phyloP scores from a whole-genome alignment of 164 flowering plant species.

The Vitis cinerea region DNA sequence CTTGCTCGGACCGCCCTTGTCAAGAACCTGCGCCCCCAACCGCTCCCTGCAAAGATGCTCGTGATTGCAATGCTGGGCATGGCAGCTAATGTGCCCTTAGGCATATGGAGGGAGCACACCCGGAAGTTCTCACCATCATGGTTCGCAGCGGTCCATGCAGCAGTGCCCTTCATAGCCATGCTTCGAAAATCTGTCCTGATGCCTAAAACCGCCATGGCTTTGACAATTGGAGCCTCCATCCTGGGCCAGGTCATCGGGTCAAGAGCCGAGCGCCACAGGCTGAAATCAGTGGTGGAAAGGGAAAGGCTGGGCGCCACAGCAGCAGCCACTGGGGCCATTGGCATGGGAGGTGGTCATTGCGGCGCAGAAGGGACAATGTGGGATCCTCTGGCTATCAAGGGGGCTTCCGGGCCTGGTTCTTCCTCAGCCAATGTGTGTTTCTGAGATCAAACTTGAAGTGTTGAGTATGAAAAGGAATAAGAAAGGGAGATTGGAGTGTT shows the following conservation, averaged over 20 bases:
- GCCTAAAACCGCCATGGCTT: conserved; percentile 82
- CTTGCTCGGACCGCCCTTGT: conserved; percentile 71
- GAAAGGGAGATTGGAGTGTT: too few relatives aligned
- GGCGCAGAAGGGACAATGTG: conserved; percentile 23
- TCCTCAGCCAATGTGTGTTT: conserved; percentile 31
- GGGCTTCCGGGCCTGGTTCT: conserved; percentile 6
- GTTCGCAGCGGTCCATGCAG: conserved; percentile 89
- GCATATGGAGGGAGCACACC: conserved; percentile 88
- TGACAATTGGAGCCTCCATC: conserved; percentile 76
- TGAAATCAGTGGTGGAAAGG: conserved; percentile 31
- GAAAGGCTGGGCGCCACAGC: conserved; percentile 4
- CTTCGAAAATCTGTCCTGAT: conserved; percentile 58
- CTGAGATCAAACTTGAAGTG: conserved; percentile 5
- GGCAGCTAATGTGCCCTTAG: conserved; percentile 81
- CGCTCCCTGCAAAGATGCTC: conserved; percentile 63
- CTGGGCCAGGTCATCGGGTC: conserved; percentile 84
- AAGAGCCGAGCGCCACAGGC: conserved; percentile 68
- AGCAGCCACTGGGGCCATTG: conserved; percentile 1
- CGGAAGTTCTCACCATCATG: conserved; percentile 72
- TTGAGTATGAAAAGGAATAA: too few relatives aligned
- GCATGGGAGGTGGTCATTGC: conserved; percentile 14
- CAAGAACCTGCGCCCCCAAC: conserved; percentile 71
- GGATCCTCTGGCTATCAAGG: conserved; percentile 22
- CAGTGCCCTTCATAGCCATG: conserved; percentile 95
- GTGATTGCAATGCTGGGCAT: conserved; percentile 69